A percentile compares a stretch with the other conserved stretches of the same genome.
Evolutionary conservation across 768 basidiomycete genomes (phyloP).

Genomic region (Leccinellum albellum): DNA sequence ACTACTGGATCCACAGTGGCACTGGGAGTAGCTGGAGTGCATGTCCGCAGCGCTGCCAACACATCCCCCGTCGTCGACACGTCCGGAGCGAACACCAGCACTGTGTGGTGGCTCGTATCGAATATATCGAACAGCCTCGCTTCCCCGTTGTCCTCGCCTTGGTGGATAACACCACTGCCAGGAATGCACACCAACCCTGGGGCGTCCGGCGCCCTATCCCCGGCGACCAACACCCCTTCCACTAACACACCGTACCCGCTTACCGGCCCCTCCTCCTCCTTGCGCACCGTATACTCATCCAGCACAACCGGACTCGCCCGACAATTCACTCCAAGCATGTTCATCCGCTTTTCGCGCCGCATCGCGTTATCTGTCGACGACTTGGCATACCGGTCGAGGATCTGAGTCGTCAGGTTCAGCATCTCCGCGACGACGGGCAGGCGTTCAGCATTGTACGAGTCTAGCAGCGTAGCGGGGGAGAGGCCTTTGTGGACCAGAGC

Average conservation of each 20-base stretch:
- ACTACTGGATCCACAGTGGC: neutral
- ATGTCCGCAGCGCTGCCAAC: neutral
- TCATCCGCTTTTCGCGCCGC: neutral
- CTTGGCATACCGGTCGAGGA: conserved; percentile 7
- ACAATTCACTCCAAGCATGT: conserved; percentile 35
- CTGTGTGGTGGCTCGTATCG: neutral
- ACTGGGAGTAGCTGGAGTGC: neutral
- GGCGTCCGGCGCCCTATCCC: conserved; percentile 46
- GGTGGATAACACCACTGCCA: neutral
- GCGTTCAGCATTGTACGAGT: conserved; percentile 42
- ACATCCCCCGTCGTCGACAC: neutral
- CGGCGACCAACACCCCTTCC: conserved; percentile 34
- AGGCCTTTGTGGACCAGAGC: conserved; percentile 38
- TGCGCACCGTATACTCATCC: conserved; percentile 30
- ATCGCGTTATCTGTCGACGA: neutral
- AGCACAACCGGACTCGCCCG: conserved; percentile 34
- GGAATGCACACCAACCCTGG: conserved; percentile 31
- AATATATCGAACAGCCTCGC: conserved; percentile 26
- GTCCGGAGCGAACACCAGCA: neutral
- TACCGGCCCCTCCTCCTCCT: conserved; percentile 3
- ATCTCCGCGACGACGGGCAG: conserved; percentile 44
- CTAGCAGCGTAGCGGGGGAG: conserved; percentile 31
- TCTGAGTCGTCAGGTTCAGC: conserved; percentile 37
- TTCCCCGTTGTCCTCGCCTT: neutral
- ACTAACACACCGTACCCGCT: conserved; percentile 13